Evolutionary conservation across 495 filamentous ascomycete genomes (phyloP), one percentile per base, ranked within the genome.

Genomic region (Apodospora peruviana): DNA sequence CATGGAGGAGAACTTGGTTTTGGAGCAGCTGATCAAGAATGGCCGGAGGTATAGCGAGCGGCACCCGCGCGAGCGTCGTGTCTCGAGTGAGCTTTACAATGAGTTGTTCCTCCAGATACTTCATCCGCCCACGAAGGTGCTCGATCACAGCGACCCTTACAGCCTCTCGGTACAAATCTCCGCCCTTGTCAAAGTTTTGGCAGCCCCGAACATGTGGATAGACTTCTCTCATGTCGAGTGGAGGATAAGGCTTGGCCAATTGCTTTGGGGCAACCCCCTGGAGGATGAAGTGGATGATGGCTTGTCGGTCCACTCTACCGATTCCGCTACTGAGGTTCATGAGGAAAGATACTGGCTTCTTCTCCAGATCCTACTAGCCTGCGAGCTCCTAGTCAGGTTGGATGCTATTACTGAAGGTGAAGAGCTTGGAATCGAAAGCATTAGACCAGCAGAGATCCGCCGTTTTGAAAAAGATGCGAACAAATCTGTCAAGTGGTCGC

Each of bases 211-310:
- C 44, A 68, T 78, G 42, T 95, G 89, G 89, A 70, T 85, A 14
- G 81, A 95, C 59, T 90, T 95, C 56, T 85, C 83, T 36, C 68
- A 84, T 20, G 79, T 88, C 0, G 87, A 90, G 58, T 91, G 87
- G 87, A 76, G 89, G 17, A 80, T 91, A 22, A 71, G 84, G 10
- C 76, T 86, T 1, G 88, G 89, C n/a, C 88, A 93, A 57, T 65
- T 93, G 50, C 69, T 95, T 16, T 95, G 87, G 87, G 85, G 82
- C 17, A 62, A 70, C n/a, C 69, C 73, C 16, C 61, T 72, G 35
- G 70, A 70, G 34, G 80, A 79, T 45, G 77, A 79, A 12, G 65
- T 81, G 43, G 73, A 68, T 39, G 60, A 78, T 25, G 69, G 72
- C 2, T 50, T 65, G 7, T 60, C 64, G 14, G 65, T 67, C 37